Percentiles rank a stretch among this genome's conserved stretches.
These are phyloP conservation scores for Rosa hybrid DNA, from an alignment of 331 rosid species.

Conservation along the genomic window DNA sequence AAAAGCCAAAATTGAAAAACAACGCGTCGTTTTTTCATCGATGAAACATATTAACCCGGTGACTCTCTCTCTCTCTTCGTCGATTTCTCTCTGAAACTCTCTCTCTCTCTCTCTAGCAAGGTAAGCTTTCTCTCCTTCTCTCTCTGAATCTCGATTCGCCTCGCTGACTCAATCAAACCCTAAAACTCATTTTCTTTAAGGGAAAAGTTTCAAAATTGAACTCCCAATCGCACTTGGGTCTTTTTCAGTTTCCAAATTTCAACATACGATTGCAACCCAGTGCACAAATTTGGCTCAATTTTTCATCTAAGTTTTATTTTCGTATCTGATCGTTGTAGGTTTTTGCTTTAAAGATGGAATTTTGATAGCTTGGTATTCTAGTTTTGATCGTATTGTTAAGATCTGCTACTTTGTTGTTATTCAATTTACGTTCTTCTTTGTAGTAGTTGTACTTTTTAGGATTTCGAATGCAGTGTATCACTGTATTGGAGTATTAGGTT, in stretches of 20 bases:
- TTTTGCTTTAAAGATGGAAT: neutral
- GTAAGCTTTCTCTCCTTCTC: constrained; percentile 2
- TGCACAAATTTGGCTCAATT: neutral
- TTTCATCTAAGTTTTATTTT: neutral
- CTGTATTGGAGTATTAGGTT: neutral
- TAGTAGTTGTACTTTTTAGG: neutral
- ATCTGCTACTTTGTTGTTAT: constrained; percentile 7
- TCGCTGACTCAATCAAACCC: constrained; percentile 3
- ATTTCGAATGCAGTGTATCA: neutral
- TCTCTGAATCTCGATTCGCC: constrained; percentile 10
- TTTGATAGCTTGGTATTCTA: neutral
- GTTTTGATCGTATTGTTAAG: neutral
- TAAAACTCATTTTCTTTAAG: neutral
- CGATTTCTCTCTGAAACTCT: neutral
- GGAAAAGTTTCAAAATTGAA: neutral
- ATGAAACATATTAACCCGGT: constrained; percentile 1
- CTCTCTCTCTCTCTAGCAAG: neutral
- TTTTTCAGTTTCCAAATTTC: neutral
- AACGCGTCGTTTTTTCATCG: neutral
- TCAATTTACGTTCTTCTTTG: neutral
- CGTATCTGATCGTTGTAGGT: neutral
- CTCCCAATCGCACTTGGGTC: constrained; percentile 17
- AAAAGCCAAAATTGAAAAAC: neutral
- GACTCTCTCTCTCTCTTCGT: neutral
- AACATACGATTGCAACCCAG: neutral